Evolutionary conservation across 306 rosid species (phyloP), one percentile per base, ranked within the genome.

Genomic region (Hippophae rhamnoides): DNA sequence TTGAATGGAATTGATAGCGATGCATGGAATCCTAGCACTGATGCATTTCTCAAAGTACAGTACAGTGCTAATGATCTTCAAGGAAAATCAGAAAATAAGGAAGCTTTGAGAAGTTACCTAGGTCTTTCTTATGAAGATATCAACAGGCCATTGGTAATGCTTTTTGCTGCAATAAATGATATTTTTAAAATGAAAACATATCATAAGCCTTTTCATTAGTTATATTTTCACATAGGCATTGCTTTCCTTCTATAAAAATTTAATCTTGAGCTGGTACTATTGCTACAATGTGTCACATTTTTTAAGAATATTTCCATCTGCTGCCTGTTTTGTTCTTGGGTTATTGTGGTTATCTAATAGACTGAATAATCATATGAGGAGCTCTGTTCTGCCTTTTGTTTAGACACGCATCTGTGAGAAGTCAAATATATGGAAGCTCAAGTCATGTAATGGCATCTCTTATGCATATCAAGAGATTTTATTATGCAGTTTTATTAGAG

Each of bases 1-100:
- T 79, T 92, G 43, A 92, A 92, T 78, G 99, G 99, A 60, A 88
- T 92, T 61, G 99, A 92, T 72, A 73, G 85, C 48, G 99, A 88
- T 72, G 74, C 81, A 50, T 92, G 99, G 99, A 84, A 92, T 75
- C 99, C 99, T 58, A 72, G 88, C 53, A 82, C 84, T 8, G 96
- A 88, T 73, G 46, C 69, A 55, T 80, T 65, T 75, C 89, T 92
- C 72, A 68, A 79, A 71, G 86, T 88, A 38, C 96, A 88, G 74
- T 92, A 83, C 81, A 82, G 63, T 43, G 88, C 86, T 56, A 80
- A 76, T 75, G 99, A 85, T 82, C 81, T 83, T 71, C 74, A 75
- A 46, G 99, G 99, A 63, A 92, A 92, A 71, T 68, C 74, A 68
- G 94, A 80, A 68, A 92, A 92, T 71, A 92, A 92, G 81, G 78